Percentiles rank a stretch among this genome's conserved stretches.
Evolutionary conservation across 257 asterid species (phyloP).

Genomic region (Solanum pinnatisectum): DNA sequence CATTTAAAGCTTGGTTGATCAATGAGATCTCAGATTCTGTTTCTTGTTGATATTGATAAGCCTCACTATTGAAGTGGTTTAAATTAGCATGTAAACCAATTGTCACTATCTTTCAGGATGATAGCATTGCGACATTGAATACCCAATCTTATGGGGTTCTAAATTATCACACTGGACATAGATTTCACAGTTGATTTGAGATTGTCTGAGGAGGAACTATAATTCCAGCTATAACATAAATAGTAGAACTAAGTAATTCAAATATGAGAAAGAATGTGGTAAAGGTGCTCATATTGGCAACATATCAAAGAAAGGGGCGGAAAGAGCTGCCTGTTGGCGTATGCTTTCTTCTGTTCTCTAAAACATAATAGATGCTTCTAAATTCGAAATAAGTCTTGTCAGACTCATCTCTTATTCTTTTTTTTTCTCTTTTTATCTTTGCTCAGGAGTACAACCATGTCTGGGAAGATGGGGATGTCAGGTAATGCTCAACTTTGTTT

Average conservation of each 20-base stretch:
- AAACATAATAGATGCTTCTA: neutral
- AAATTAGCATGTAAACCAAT: neutral
- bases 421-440: conserved; percentile 1
- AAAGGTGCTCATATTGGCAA: neutral
- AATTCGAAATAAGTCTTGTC: neutral
- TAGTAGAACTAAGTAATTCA: neutral
- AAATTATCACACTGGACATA: neutral
- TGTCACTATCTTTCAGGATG: neutral
- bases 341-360: neutral
- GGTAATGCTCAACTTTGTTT: conserved; percentile 34
- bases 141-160: neutral
- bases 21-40: neutral
- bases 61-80: neutral
- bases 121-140: neutral
- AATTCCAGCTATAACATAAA: neutral
- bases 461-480: conserved; percentile 98
- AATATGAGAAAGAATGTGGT: neutral
- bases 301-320: neutral
- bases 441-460: conserved; percentile 75
- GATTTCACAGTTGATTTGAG: neutral
- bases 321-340: neutral
- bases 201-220: neutral
- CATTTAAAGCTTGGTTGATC: neutral
- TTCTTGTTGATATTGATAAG: neutral
- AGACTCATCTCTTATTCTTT: neutral